These are phyloP conservation scores for Rhytidhysteron rufulum DNA, from an alignment of 2,329 filamentous ascomycete genomes.

Conservation along the genomic window DNA sequence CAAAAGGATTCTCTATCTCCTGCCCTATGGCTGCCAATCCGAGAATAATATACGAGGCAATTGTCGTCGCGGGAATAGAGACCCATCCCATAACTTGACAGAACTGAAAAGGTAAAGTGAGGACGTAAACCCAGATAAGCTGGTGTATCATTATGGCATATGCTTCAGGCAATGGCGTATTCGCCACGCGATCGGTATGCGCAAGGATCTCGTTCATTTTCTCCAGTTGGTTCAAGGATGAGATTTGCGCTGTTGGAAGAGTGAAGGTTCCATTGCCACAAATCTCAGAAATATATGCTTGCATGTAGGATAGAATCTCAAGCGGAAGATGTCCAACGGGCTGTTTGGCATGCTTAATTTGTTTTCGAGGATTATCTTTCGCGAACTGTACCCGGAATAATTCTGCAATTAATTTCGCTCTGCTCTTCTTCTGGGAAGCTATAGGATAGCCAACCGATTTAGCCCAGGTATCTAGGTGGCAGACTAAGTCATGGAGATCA, in stretches of 20 bases:
- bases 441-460: conserved; percentile 44
- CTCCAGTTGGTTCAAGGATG: conserved; percentile 51
- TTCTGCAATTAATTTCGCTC: conserved; percentile 60
- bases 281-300: conserved; percentile 57
- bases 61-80: conserved; percentile 67
- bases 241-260: conserved; percentile 52
- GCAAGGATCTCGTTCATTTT: conserved; percentile 65
- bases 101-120: conserved; percentile 73
- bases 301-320: conserved; percentile 68
- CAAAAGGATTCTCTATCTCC: conserved; percentile 79
- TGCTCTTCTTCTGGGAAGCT: conserved; percentile 1
- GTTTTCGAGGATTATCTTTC: conserved; percentile 67
- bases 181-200: conserved; percentile 68
- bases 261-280: conserved; percentile 49
- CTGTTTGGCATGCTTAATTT: conserved; percentile 60
- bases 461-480: conserved; percentile 68
- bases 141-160: conserved; percentile 76
- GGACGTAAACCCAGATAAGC: conserved; percentile 68
- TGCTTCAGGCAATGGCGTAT: conserved; percentile 70
- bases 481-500: conserved; percentile 63
- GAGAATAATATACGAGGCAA: conserved; percentile 71
- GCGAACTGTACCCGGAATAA: conserved; percentile 70
- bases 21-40: conserved; percentile 67
- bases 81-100: conserved; percentile 58
- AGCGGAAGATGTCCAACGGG: conserved; percentile 72